Base-by-base conservation (phyloP, 1,284 basidiomycete species). In the Boletus smithii region DNA sequence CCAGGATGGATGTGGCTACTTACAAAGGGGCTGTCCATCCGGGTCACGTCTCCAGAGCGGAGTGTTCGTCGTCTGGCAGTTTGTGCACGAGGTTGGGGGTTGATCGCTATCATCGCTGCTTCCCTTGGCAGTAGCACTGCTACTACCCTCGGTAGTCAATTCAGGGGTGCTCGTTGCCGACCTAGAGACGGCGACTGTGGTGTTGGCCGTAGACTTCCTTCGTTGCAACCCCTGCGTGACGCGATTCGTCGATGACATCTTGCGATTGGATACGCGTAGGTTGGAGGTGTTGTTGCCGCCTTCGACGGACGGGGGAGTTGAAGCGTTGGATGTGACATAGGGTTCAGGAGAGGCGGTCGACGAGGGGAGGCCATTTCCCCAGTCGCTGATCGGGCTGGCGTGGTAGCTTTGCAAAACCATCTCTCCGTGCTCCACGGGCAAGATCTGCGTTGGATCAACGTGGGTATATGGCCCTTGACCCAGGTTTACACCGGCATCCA, bases 21-120 rank as follows among this genome's bases (percentile, higher is more conserved):
- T 72, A 83, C 92, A 97, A 49, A 97, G 70, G 27, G 94, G 94
- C 65, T 95, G 91, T 20, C 94, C 94, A 55, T 97, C 93, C 1
- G 93, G 91, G 72, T 97, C 93, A 56, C 95, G 77, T 65, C 94
- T 80, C 94, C 94, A 97, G 46, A 97, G 72, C 1, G 94, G 94
- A 33, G 94, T 97, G 66, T 93, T 97, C 24, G 91, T 95, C 44
- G 95, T 97, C 61, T 91, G 84, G 69, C 94, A 97, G 66, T 97
- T 97, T 10, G 89, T 93, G 67, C 94, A 97, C 23, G 89, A 75
- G 2, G 92, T 97, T 5, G 88, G 86, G 6, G 77, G 64, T 46
- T 75, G 72, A 41, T 88, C 86, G 37, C 75, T 77, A 41, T 87
- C 85, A 49, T 89, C 89, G 24, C 76, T 77, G 33, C 65, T 70